Evolutionary conservation across 208 protist species (phyloP), one percentile per base, ranked within the genome.

Genomic region (Porcisia hertigi): DNA sequence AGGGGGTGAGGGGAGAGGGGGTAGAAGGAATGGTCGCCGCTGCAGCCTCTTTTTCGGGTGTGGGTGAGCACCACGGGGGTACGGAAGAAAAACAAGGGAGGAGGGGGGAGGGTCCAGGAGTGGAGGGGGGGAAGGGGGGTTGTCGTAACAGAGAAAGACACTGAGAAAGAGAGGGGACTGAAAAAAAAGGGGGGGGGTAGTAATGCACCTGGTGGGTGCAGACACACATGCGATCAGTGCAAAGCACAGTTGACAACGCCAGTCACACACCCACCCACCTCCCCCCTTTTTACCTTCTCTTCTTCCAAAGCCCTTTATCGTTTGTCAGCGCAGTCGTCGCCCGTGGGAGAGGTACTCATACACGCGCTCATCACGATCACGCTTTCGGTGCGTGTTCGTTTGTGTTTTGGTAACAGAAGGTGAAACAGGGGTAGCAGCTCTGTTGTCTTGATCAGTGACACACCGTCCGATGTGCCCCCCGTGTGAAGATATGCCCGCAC

Each of bases 331-430:
- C 8, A 80, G 55, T 8, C 75, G 69, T 54, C 75, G 59, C 43
- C 75, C 76, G 58, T 67, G 76, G 1, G 80, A 64, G 0, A 69
- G 23, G 70, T 69, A 84, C 69, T 82, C 84, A 49, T 71, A 85
- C 16, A 83, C 84, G n/a, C 54, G 71, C 63, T 85, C 75, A 7
- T 79, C 67, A 5, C 84, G 84, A 54, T 82, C 67, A n/a, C 76
- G 77, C 62, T 81, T 81, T 34, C 60, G 69, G 49, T 55, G 36
- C 20, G 20, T 36, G 34, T 16, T 34, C 45, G 53, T 25, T 6
- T 30, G 18, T 34, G 30, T 18, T 18, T 20, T 5, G 53, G 53
- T 34, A 30, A 53, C 66, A 41, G 66, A 23, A 39, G 49, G 43
- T 49, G 49, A n/a, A 39, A 20, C 0, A 3, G 23, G 47, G 20